Evolutionary conservation across 371 early-diverging fungal genomes (phyloP), one percentile per base, ranked within the genome.

Genomic region (Mucor indicus): DNA sequence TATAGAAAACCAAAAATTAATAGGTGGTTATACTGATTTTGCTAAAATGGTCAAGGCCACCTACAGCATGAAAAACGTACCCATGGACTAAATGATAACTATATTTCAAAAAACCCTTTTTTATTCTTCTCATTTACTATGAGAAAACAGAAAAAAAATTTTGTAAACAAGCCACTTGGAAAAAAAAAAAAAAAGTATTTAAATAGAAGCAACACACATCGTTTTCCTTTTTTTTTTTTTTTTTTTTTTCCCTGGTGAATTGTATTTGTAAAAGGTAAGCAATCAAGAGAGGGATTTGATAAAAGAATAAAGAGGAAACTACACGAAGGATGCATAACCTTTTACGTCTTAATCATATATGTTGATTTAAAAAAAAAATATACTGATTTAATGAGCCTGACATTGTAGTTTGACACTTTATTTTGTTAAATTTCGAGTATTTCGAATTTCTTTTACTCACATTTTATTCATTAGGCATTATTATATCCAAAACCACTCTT

Each of bases 1-100:
- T 36, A 38, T 56, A 22, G 39, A 56, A 17, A 46, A 66, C n/a
- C 62, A 64, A 38, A 58, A 54, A 22, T 35, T 72, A 23, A 52
- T 77, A 16, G 78, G 78, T 2, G 78, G 78, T 7, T 77, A 75
- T 31, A 66, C 55, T 10, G 75, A 73, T n/a, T 75, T 77, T 64
- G 71, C 71, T 21, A 54, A 69, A 42, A 45, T 21, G 10, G 38
- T 69, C n/a, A 66, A 64, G 37, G 48, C 38, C 32, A 57, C 43
- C 0, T 67, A 72, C 31, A 66, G 50, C 29, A 41, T 60, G 15
- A 50, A 13, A 7, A 29, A 48, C 40, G 48, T 57, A 22, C 58
- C 58, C 17, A 17, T 57, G 39, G 58, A 57, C 33, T 57, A 29
- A 46, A 33, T 20, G 33, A 21, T n/a, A n/a, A n/a, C n/a, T n/a